Base-by-base conservation (phyloP, 345 rosid species). In the Eucalyptus leucophloia region DNA sequence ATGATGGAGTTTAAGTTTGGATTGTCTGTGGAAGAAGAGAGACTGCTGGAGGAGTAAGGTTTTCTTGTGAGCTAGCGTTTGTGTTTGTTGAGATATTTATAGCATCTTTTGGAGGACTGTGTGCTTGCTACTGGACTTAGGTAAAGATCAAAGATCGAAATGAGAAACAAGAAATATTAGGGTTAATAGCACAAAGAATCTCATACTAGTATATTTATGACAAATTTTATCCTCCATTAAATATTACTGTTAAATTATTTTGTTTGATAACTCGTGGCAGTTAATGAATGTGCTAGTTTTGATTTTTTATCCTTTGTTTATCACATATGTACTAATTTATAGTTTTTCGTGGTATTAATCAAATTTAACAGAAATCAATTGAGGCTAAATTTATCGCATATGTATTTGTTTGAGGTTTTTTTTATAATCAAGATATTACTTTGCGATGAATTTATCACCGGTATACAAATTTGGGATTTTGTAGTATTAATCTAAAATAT, bases 191-290 rank as follows among this genome's bases (percentile, higher is more conserved):
- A 53, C 2, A 1, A 8, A 53, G 1, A 53, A 19, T 19, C 10
- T 53, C 24, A 53, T 7, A 8, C 0, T 8, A 2, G 0, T 53
- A 53, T 3, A 53, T 19, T 19, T 19, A 53, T 53, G 5, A 19
- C 58, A 53, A 53, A 53, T 53, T 53, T 1, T 53, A 53, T 53
- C 58, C 0, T 8, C 2, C 1, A 0, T 53, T 53, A 53, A 49
- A 53, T 7, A 53, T 19, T 53, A 53, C 4, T 53, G 0, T 53
- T 2, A 19, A 53, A 53, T 53, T 53, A 7, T 53, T 53, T 0
- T 0, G 1, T 53, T 53, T 53, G 56, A 19, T 53, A 0, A 53
- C 56, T 53, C 1, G 2, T 53, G 4, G 9, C 0, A 53, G 0
- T 53, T 53, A 19, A 53, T 53, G 58, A 2, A 3, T 19, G 56